Percentiles rank a stretch among this genome's conserved stretches.
Evolutionary conservation across 2,329 filamentous ascomycete genomes (phyloP).

Genomic region (Helicocarpus griseus): DNA sequence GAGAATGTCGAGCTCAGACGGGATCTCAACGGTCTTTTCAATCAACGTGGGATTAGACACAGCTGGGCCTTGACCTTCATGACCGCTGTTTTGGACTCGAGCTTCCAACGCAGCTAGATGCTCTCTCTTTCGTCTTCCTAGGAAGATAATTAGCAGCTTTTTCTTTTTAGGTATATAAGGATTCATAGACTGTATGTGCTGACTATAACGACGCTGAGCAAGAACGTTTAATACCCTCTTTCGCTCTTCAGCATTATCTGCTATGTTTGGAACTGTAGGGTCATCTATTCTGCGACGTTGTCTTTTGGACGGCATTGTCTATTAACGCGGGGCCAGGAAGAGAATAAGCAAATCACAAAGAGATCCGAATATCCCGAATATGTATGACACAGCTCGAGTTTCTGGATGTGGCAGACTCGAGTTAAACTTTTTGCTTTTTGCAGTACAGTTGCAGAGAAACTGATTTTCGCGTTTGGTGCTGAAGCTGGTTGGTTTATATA

Average conservation of each 20-base stretch:
- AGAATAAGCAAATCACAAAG: not conserved
- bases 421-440: no score
- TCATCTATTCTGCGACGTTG: slow-evolving; percentile 13
- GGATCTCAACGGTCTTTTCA: not conserved
- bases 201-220: slow-evolving; percentile 45
- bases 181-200: slow-evolving; percentile 5
- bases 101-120: slow-evolving; percentile 19
- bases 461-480: not conserved
- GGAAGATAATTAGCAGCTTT: not conserved
- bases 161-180: not conserved
- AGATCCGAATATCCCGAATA: not conserved
- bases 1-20: not conserved
- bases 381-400: no score
- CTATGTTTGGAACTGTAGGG: slow-evolving; percentile 39
- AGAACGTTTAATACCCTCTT: slow-evolving; percentile 47
- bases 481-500: not conserved
- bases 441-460: no score
- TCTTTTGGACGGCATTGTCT: slow-evolving; percentile 5
- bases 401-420: no score
- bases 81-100: slow-evolving; percentile 5
- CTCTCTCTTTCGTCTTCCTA: slow-evolving; percentile 19
- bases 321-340: not conserved
- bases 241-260: slow-evolving; percentile 42
- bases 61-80: not conserved
- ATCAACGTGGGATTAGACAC: not conserved